Evolutionary conservation across 768 basidiomycete species (phyloP).

Genomic region (Termitomyces sp.): DNA sequence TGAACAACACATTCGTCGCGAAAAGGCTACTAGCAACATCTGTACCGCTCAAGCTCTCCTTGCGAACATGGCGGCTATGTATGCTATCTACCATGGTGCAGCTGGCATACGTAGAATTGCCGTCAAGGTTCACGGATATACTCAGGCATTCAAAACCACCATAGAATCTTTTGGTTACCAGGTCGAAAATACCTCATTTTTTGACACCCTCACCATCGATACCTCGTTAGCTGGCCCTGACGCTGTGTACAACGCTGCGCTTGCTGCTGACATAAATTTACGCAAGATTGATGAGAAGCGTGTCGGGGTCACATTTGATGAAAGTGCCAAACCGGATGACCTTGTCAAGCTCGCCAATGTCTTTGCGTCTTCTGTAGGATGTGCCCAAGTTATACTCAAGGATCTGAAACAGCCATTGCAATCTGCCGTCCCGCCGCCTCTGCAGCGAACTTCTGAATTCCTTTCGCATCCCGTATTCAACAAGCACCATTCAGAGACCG

Average conservation of each 20-base stretch:
- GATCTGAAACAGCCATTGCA: constrained; percentile 37
- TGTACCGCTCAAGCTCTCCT: constrained; percentile 97
- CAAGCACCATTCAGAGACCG: constrained; percentile 95
- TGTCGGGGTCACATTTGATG: constrained; percentile 90
- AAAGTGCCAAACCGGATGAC: constrained; percentile 75
- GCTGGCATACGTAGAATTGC: constrained; percentile 81
- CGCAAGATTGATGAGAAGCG: constrained; percentile 66
- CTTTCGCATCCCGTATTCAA: constrained; percentile 92
- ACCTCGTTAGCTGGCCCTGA: constrained; percentile 53
- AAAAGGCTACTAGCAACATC: constrained; percentile 98
- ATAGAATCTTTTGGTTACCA: constrained; percentile 73
- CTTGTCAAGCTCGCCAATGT: constrained; percentile 74
- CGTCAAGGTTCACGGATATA: constrained; percentile 83
- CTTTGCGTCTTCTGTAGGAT: constrained; percentile 60
- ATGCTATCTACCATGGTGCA: constrained; percentile 94
- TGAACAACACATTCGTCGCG: constrained; percentile 94
- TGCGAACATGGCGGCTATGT: constrained; percentile 99
- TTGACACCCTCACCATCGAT: constrained; percentile 86
- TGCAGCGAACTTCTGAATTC: constrained; percentile 62
- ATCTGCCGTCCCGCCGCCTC: constrained; percentile 45
- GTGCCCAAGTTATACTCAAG: constrained; percentile 37
- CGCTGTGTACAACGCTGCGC: constrained; percentile 64
- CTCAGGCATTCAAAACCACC: constrained; percentile 64
- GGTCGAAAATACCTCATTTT: constrained; percentile 69
- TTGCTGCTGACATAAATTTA: constrained; percentile 72